Conservation (phyloP, 441 rosid species). For the Populus hybrid region DNA sequence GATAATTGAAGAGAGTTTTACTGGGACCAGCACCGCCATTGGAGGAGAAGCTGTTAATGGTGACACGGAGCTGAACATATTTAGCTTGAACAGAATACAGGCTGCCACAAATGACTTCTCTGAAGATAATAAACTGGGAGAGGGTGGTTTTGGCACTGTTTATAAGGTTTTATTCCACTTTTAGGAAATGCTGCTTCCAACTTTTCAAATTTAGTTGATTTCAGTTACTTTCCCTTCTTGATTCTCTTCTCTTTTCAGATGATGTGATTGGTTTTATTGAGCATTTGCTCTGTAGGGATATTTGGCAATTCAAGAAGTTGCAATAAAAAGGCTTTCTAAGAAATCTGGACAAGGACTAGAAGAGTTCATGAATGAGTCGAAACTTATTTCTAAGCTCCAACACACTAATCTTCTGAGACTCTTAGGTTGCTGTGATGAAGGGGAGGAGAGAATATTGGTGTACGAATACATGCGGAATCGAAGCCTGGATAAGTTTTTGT, state of each 20-base stretch:
- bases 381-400: constrained; percentile 6
- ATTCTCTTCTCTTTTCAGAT: neutral
- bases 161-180: neutral
- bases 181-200: too few species aligned
- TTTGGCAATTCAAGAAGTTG: neutral
- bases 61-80: neutral
- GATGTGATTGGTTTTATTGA: neutral
- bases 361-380: constrained; percentile 10
- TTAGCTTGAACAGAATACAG: neutral
- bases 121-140: neutral
- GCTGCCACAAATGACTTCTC: neutral
- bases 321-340: constrained; percentile 7
- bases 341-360: neutral
- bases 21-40: neutral
- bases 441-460: constrained; percentile 10
- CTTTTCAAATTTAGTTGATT: neutral
- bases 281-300: neutral
- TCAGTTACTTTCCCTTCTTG: too few species aligned
- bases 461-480: constrained; percentile 5
- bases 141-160: neutral
- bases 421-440: constrained; percentile 2
- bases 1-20: neutral
- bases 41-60: neutral
- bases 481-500: neutral
- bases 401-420: constrained; percentile 5